A percentile compares a stretch with the other conserved stretches of the same genome.
phyloP scores from a whole-genome alignment of 306 rosid genomes.

The Castanea sativa region DNA sequence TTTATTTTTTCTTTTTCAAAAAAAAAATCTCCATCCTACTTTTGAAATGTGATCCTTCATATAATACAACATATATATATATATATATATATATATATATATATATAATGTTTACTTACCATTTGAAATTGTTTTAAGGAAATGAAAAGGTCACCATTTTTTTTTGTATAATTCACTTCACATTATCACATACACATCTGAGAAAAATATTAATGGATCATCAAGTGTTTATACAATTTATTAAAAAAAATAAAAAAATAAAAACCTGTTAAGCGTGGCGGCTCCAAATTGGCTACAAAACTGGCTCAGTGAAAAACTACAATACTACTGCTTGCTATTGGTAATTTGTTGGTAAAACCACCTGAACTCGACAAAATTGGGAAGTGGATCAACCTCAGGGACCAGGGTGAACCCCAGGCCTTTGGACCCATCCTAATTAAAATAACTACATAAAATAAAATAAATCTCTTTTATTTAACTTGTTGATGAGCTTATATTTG shows the following conservation, averaged over 20 bases:
- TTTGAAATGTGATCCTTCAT: too few species aligned
- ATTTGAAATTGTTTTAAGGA: too few species aligned
- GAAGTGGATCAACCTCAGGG: constrained; percentile 18
- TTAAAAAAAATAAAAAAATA: neutral
- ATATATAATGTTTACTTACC: too few species aligned
- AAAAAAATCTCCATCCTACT: too few species aligned
- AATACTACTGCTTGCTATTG: neutral
- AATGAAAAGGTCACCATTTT: too few species aligned
- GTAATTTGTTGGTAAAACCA: neutral
- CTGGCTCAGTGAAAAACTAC: neutral
- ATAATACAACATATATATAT: too few species aligned
- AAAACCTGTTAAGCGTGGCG: neutral
- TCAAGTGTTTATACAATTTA: too few species aligned
- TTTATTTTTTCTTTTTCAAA: too few species aligned
- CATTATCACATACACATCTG: too few species aligned
- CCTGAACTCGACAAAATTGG: constrained; percentile 33
- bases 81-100: too few species aligned
- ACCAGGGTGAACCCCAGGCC: neutral
- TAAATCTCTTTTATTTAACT: neutral
- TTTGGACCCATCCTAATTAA: constrained; percentile 2
- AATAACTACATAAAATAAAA: neutral
- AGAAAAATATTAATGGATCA: too few species aligned
- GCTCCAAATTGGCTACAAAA: constrained; percentile 9
- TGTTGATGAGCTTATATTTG: neutral
- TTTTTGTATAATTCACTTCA: too few species aligned